Percentiles rank a stretch among this genome's conserved stretches.
These are phyloP conservation scores for Madurella fahalii DNA, from an alignment of 2,329 filamentous ascomycete species.

Conservation along the genomic window DNA sequence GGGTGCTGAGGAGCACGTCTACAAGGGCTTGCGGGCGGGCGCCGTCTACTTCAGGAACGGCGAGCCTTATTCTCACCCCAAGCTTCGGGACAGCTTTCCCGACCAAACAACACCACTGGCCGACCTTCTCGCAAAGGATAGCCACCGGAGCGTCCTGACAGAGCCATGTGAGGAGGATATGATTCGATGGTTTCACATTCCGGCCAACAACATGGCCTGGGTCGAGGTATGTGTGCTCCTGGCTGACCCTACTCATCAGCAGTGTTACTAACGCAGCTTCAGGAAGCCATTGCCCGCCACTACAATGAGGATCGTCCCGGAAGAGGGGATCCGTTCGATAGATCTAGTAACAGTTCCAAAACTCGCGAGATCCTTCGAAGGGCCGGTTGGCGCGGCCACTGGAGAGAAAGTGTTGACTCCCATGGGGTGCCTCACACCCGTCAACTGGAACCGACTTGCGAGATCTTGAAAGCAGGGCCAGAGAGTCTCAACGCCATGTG, in stretches of 20 bases:
- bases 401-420: constrained; percentile 3
- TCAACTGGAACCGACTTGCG: constrained; percentile 4
- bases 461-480: constrained; percentile 1
- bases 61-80: constrained; percentile 4
- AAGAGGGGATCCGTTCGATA: constrained; percentile 5
- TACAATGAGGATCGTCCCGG: constrained; percentile 10
- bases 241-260: not conserved
- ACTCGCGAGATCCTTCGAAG: constrained; percentile 10
- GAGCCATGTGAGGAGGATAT: constrained; percentile 6
- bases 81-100: constrained; percentile 7
- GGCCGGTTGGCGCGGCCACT: constrained; percentile 11
- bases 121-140: constrained; percentile 9
- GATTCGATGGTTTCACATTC: constrained; percentile 14
- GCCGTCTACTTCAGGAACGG: constrained; percentile 11
- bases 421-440: constrained; percentile 9
- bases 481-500: constrained; percentile 5
- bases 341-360: constrained; percentile 3
- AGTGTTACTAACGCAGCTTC: not conserved
- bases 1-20: not conserved
- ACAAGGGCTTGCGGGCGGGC: constrained; percentile 11
- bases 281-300: constrained; percentile 10
- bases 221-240: constrained; percentile 2
- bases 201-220: constrained; percentile 13
- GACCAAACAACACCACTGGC: constrained; percentile 7
- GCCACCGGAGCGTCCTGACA: constrained; percentile 2